These are phyloP conservation scores for Schwanniomyces etchellsii DNA, from an alignment of 1,139 yeast species.

Conservation along the genomic window DNA sequence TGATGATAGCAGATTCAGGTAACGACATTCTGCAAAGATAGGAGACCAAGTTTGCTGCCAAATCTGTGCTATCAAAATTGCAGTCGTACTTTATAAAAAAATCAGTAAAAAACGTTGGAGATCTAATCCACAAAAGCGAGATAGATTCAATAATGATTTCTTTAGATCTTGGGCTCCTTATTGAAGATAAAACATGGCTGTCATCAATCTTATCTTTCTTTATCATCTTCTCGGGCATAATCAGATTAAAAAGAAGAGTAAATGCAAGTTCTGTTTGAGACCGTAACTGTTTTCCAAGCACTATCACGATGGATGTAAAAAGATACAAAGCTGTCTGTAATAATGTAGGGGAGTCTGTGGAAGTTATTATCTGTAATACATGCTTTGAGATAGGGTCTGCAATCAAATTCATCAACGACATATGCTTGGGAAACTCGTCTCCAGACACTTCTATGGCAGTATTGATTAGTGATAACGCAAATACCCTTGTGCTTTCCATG, in stretches of 20 bases:
- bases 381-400: constrained; percentile 82
- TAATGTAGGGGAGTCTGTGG: constrained; percentile 60
- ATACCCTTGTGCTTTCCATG: constrained; percentile 79
- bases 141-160: constrained; percentile 82
- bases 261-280: constrained; percentile 67
- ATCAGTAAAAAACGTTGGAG: constrained; percentile 72
- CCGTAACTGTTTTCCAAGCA: constrained; percentile 53
- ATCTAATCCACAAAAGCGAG: constrained; percentile 78
- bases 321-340: constrained; percentile 73
- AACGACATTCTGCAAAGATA: constrained; percentile 70
- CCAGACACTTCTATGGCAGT: constrained; percentile 85
- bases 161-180: constrained; percentile 39
- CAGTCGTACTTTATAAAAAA: constrained; percentile 85
- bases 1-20: constrained; percentile 70
- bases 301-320: constrained; percentile 61
- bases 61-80: constrained; percentile 80
- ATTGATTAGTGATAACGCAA: constrained; percentile 72
- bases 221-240: constrained; percentile 32
- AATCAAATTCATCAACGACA: constrained; percentile 59
- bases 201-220: constrained; percentile 21
- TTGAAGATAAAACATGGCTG: constrained; percentile 15
- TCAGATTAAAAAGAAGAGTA: constrained; percentile 50
- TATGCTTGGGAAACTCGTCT: constrained; percentile 55
- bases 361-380: constrained; percentile 71
- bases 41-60: constrained; percentile 64